These are phyloP conservation scores for Boletus reticuloceps DNA, from an alignment of 768 basidiomycete species.

Conservation along the genomic window DNA sequence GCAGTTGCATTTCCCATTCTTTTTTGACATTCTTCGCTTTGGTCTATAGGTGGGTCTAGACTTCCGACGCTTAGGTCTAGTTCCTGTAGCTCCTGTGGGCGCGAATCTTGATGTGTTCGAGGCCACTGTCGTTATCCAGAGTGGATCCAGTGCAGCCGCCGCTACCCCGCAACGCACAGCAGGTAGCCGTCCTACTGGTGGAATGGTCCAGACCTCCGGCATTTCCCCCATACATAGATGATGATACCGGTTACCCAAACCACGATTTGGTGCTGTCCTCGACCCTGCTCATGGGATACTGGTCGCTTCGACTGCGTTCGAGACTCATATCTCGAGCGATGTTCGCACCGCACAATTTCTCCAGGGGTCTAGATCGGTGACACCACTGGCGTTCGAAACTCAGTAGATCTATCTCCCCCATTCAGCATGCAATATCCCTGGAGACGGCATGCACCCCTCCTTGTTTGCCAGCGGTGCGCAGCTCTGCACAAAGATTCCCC, in stretches of 20 bases:
- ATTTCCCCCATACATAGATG: background rate
- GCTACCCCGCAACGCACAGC: background rate
- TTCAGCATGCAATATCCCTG: background rate
- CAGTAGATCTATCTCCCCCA: background rate
- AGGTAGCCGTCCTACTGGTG: background rate
- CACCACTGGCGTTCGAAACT: background rate
- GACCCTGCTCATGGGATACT: background rate
- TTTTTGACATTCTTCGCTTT: background rate
- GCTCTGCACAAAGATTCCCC: background rate
- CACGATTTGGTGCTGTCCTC: background rate
- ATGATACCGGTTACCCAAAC: background rate
- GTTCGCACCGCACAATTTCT: background rate
- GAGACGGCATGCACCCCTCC: background rate
- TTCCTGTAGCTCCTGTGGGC: conserved; percentile 2
- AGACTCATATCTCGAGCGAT: background rate
- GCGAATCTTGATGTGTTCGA: conserved; percentile 2
- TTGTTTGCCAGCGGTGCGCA: background rate
- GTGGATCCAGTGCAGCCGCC: background rate
- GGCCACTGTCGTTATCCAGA: background rate
- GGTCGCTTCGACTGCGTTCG: background rate
- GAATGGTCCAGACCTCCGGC: conserved; percentile 8
- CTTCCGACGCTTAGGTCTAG: background rate
- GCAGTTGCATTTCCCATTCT: background rate
- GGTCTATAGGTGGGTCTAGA: conserved; percentile 9
- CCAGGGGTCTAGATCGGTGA: conserved; percentile 11